Base-by-base conservation (phyloP, 352 stramenopile genomes). In the Phytopythium ostracodes region DNA sequence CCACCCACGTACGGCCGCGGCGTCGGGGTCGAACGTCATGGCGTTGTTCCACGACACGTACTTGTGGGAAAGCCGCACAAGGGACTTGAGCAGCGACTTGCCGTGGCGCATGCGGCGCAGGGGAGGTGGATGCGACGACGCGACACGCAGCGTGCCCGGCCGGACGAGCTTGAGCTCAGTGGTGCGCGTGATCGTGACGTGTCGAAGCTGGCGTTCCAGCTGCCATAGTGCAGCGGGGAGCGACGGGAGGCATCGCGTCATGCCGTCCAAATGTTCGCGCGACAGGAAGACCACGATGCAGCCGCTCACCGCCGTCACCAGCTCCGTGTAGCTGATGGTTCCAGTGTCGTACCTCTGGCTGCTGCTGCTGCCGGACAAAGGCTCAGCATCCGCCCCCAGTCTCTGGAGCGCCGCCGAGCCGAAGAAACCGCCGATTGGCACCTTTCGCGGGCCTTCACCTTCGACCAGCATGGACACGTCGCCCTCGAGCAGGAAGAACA, bases 401-500 rank as follows among this genome's bases (percentile, higher is more conserved):
- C 53, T 31, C 25, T 68, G 62, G 52, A 87, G 47, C 25, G 77
- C 71, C 18, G 73, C 73, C 2, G 65, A 81, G 5, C 77, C 77
- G 27, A 87, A 87, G 65, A 74, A 83, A 0, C 77, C 77, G 2
- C 77, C 77, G 8, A 83, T 59, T 1, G 75, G 75, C 4, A 80
- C 65, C 18, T 56, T 62, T 20, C 75, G 62, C 20, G 76, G 60
- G 9, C 62, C 46, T 47, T 67, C 64, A 6, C 59, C 67, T n/a
- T 77, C 66, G 0, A 72, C 18, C 40, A 67, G 49, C 22, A 71
- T 56, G 0, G 63, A 72, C 2, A 87, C 73, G 12, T 79, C 59
- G 2, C 75, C 77, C 59, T 87, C 77, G 8, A 87, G 57, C 17
- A 87, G 59, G 54, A 87, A 87, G 40, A 81, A 87, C 0, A 87